A percentile compares a stretch with the other conserved stretches of the same genome.
These are phyloP conservation scores for Penicillium robsamsonii DNA, from an alignment of 495 filamentous ascomycete species.

Conservation along the genomic window DNA sequence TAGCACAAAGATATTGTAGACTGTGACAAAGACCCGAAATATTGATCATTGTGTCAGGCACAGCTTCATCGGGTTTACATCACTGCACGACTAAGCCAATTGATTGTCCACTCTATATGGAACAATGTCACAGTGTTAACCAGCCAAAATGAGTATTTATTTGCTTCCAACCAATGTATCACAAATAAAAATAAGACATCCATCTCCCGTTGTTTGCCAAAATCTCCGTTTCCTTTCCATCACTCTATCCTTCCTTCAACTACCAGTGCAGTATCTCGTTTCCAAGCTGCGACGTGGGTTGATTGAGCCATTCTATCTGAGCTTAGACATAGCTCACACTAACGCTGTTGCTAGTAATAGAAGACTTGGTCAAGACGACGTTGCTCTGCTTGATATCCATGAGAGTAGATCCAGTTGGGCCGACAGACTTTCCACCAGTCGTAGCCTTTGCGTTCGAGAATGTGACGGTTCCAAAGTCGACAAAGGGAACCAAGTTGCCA, in stretches of 20 bases:
- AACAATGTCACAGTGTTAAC: too few relatives aligned
- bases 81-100: too few relatives aligned
- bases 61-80: too few relatives aligned
- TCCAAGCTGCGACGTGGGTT: neutral
- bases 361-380: neutral
- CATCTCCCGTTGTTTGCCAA: neutral
- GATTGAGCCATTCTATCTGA: neutral
- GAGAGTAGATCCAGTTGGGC: conserved; percentile 5
- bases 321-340: conserved; percentile 1
- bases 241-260: neutral
- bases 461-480: conserved; percentile 7
- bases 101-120: too few relatives aligned
- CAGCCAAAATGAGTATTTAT: too few relatives aligned
- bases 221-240: neutral
- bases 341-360: neutral
- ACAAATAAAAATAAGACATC: too few relatives aligned
- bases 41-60: too few relatives aligned
- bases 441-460: neutral
- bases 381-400: neutral
- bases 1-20: too few relatives aligned
- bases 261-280: neutral
- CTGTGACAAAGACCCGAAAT: too few relatives aligned
- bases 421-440: neutral
- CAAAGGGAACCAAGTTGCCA: conserved; percentile 3
- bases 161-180: too few relatives aligned